Conservation (phyloP, 2,329 filamentous ascomycete species). For the Calycina marina region DNA sequence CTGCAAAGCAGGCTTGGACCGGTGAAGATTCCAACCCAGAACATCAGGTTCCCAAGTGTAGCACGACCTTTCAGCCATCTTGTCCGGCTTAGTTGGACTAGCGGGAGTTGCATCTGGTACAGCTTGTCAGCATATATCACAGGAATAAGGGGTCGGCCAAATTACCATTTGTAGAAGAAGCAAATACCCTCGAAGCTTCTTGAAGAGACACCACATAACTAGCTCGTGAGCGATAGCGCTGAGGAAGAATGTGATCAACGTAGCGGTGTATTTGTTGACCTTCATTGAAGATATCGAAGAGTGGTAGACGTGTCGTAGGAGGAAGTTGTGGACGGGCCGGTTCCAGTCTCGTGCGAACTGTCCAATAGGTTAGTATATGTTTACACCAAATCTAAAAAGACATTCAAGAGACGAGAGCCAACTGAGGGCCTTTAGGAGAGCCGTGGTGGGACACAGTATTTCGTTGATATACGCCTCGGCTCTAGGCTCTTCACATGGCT, state of each 20-base stretch:
- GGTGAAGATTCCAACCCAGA: conserved; percentile 68
- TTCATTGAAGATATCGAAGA: conserved; percentile 60
- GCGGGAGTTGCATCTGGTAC: conserved; percentile 47
- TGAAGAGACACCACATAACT: conserved; percentile 55
- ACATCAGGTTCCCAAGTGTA: conserved; percentile 57
- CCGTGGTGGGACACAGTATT: too few species aligned
- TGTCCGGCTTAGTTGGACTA: conserved; percentile 53
- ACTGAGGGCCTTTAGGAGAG: too few species aligned
- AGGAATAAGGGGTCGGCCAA: not conserved
- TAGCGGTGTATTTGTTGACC: conserved; percentile 55
- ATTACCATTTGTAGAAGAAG: conserved; percentile 51
- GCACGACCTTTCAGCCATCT: conserved; percentile 46
- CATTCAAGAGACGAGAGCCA: too few species aligned
- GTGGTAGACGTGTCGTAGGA: conserved; percentile 68
- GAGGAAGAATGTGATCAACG: conserved; percentile 26
- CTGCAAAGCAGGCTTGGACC: conserved; percentile 55
- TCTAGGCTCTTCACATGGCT: too few species aligned
- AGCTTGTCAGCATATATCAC: not conserved
- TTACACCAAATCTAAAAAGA: too few species aligned
- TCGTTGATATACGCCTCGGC: too few species aligned
- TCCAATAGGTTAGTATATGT: too few species aligned
- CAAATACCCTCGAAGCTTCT: conserved; percentile 61
- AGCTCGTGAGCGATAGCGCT: conserved; percentile 22
- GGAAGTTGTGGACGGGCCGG: conserved; percentile 63
- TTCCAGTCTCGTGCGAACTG: conserved; percentile 73